Evolutionary conservation across 176 grass and related monocot genomes (phyloP).

Genomic region (Thinopyrum elongatum): DNA sequence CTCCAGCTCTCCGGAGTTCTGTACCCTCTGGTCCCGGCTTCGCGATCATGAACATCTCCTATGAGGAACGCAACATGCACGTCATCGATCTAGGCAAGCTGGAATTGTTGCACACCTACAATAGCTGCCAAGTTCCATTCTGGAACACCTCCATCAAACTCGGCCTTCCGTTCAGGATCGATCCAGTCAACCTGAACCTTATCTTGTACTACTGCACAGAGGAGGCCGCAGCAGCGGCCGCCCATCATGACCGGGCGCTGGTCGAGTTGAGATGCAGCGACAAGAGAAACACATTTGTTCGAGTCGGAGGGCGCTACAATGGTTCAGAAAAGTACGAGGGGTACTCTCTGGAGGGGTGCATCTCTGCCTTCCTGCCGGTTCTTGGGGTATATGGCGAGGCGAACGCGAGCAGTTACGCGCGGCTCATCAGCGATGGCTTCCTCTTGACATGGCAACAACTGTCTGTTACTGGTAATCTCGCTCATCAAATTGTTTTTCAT

Average conservation of each 20-base stretch:
- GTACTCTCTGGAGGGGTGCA: not conserved
- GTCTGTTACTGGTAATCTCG: not conserved
- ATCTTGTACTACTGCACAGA: not conserved
- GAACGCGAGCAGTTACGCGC: not conserved
- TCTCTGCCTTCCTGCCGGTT: not conserved
- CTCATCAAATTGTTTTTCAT: not conserved
- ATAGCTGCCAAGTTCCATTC: not conserved
- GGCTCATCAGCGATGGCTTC: conserved; percentile 29
- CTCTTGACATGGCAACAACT: conserved; percentile 8
- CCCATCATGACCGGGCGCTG: not conserved
- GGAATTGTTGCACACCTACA: not conserved
- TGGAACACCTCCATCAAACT: not conserved
- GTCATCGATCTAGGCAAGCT: conserved; percentile 23
- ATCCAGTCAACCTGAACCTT: not conserved
- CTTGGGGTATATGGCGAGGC: not conserved
- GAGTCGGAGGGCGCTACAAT: not conserved
- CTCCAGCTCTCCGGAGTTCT: too few species aligned
- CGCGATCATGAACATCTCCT: too few species aligned
- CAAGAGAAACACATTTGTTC: not conserved
- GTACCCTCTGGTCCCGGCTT: too few species aligned
- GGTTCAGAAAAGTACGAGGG: not conserved
- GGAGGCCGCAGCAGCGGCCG: not conserved
- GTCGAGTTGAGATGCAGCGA: not conserved
- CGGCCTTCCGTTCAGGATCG: not conserved
- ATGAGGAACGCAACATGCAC: too few species aligned